Conservation (phyloP, 2,329 filamentous ascomycete species). For the Hypoxylon sp. region DNA sequence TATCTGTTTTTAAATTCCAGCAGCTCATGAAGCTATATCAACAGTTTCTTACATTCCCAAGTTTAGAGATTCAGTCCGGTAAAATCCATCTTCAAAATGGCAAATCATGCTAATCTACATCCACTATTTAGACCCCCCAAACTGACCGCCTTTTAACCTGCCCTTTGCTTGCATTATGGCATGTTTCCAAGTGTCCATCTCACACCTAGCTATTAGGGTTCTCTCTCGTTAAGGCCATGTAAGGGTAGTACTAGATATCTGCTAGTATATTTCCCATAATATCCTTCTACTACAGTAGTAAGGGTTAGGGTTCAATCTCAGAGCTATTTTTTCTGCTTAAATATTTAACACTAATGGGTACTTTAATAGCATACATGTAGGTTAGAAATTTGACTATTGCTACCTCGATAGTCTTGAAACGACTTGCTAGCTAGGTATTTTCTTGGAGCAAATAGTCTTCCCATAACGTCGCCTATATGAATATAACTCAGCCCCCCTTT, state of each 20-base stretch:
- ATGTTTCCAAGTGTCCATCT: not conserved
- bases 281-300: not conserved
- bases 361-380: not conserved
- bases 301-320: not conserved
- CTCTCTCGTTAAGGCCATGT: not conserved
- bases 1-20: not conserved
- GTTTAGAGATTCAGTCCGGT: not conserved
- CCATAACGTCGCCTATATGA: too few species aligned
- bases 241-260: not conserved
- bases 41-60: not conserved
- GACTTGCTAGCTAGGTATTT: not conserved
- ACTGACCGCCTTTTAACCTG: slow-evolving; percentile 8
- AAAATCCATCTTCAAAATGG: not conserved
- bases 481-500: too few species aligned
- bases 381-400: not conserved
- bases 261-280: not conserved
- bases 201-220: not conserved
- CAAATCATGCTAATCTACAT: not conserved
- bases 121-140: not conserved
- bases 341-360: not conserved
- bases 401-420: not conserved
- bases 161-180: not conserved
- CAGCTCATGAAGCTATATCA: not conserved
- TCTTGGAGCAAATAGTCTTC: not conserved
- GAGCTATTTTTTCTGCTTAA: not conserved